These are phyloP conservation scores for Solanum microdontum DNA, from an alignment of 257 asterid genomes.

Conservation along the genomic window DNA sequence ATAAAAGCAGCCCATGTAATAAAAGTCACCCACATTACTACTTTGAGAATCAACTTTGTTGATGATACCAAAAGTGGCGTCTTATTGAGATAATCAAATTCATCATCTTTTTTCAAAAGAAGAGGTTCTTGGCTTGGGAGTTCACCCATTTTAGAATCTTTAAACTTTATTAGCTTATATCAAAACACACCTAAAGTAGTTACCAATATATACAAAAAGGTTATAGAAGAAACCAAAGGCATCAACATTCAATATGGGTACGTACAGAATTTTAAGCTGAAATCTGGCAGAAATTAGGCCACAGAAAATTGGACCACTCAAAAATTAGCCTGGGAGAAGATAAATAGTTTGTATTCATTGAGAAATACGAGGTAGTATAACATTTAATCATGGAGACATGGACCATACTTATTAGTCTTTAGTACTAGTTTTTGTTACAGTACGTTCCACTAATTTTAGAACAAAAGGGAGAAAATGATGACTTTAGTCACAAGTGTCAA, in stretches of 20 bases:
- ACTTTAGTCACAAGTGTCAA: background rate
- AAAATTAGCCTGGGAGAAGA: background rate
- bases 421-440: background rate
- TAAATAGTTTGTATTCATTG: background rate
- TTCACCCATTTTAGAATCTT: constrained; percentile 30
- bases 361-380: background rate
- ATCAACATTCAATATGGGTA: background rate
- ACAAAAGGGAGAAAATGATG: background rate
- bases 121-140: constrained; percentile 32
- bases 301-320: constrained; percentile 4
- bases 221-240: background rate
- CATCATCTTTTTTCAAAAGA: constrained; percentile 27
- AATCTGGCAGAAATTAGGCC: background rate
- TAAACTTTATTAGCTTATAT: background rate
- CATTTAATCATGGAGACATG: background rate
- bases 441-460: background rate
- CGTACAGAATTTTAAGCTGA: background rate
- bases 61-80: constrained; percentile 22
- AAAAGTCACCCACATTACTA: constrained; percentile 47
- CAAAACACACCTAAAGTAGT: background rate
- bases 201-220: background rate
- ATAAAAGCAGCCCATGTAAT: constrained; percentile 49
- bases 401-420: background rate
- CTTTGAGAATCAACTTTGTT: constrained; percentile 38
- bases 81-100: constrained; percentile 6